These are phyloP conservation scores for Linnemannia hyalina DNA, from an alignment of 192 early-diverging fungal species.

Conservation along the genomic window DNA sequence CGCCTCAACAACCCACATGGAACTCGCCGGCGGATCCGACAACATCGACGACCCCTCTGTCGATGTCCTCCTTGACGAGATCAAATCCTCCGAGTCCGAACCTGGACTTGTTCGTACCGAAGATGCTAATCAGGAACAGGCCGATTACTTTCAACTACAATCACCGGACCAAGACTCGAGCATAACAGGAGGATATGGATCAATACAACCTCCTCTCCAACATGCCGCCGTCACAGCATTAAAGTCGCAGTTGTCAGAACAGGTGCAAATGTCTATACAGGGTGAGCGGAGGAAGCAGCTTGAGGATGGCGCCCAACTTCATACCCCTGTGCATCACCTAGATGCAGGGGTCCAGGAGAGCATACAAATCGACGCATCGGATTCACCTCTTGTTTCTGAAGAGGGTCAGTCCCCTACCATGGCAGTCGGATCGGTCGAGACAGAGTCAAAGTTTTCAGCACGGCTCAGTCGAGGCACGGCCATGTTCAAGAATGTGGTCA, in stretches of 20 bases:
- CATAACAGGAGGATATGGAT: neutral
- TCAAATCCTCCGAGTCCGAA: conserved; percentile 5
- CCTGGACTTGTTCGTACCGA: conserved; percentile 5
- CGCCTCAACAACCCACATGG: conserved; percentile 48
- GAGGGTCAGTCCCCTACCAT: too few relatives aligned
- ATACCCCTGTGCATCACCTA: neutral
- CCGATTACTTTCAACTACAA: neutral
- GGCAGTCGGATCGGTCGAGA: neutral
- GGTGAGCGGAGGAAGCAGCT: neutral
- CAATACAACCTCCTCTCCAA: neutral
- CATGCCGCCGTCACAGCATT: neutral
- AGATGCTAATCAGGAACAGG: conserved; percentile 13
- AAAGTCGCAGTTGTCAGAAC: neutral
- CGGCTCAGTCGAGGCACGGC: conserved; percentile 35
- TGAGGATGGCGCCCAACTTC: neutral
- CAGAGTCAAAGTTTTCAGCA: conserved; percentile 13
- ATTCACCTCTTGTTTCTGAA: too few relatives aligned
- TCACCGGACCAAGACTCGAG: conserved; percentile 17
- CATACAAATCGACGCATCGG: neutral
- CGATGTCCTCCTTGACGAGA: conserved; percentile 16
- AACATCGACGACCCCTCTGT: conserved; percentile 12
- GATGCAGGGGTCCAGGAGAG: neutral
- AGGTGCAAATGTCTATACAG: neutral
- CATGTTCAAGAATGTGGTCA: conserved; percentile 22
- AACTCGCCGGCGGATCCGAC: conserved; percentile 39